Evolutionary conservation across 106 monocot genomes (phyloP).

Genomic region (Acorus gramineus): DNA sequence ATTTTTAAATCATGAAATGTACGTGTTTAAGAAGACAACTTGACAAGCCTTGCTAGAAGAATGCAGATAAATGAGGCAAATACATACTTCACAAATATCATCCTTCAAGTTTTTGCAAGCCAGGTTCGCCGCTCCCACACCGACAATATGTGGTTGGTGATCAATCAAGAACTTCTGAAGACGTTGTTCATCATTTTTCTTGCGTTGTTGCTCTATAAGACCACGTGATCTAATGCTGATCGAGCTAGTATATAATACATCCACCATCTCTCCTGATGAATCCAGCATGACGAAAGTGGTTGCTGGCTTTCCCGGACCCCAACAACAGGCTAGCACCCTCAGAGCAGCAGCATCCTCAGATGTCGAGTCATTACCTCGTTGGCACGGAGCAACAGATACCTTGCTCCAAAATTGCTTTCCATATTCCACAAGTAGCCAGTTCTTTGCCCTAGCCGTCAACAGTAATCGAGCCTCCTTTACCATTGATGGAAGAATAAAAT

Average conservation of each 20-base stretch:
- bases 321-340: slow-evolving; percentile 87
- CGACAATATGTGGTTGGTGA: slow-evolving; percentile 80
- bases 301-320: slow-evolving; percentile 90
- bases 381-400: slow-evolving; percentile 82
- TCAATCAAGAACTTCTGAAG: slow-evolving; percentile 79
- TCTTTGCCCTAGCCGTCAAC: slow-evolving; percentile 65
- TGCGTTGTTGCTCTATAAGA: slow-evolving; percentile 74
- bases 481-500: slow-evolving; percentile 75
- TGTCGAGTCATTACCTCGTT: slow-evolving; percentile 26
- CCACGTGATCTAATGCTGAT: slow-evolving; percentile 68
- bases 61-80: too few species aligned
- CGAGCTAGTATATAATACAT: slow-evolving; percentile 88
- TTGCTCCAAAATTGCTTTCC: slow-evolving; percentile 79
- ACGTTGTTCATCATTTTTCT: slow-evolving; percentile 79
- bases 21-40: too few species aligned
- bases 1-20: too few species aligned
- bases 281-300: slow-evolving; percentile 97
- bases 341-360: slow-evolving; percentile 53
- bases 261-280: slow-evolving; percentile 85
- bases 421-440: slow-evolving; percentile 74
- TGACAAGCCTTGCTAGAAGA: too few species aligned
- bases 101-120: slow-evolving; percentile 72
- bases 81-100: slow-evolving; percentile 85
- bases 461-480: slow-evolving; percentile 85
- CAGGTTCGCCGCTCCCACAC: slow-evolving; percentile 79